Conservation (phyloP, 2,329 filamentous ascomycete genomes). For the Cadophora sp. region DNA sequence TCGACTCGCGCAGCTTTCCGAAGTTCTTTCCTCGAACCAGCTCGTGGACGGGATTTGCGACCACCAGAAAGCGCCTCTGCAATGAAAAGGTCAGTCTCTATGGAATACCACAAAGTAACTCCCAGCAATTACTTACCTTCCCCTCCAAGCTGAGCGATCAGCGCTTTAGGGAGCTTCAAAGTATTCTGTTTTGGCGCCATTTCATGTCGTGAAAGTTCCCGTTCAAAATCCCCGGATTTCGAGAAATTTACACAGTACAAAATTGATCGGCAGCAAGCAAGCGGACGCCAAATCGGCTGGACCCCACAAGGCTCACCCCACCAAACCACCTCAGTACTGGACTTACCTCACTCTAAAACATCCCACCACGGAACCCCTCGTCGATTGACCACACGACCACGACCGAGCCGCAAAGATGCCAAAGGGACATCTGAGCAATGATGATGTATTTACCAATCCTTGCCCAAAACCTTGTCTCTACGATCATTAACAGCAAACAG, state of each 20-base stretch:
- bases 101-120: neutral
- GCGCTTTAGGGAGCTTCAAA: conserved; percentile 51
- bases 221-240: conserved; percentile 18
- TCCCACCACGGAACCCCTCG: conserved; percentile 17
- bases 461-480: neutral
- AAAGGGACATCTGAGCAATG: conserved; percentile 62
- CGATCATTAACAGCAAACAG: conserved; percentile 51
- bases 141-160: conserved; percentile 54
- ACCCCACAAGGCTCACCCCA: conserved; percentile 32
- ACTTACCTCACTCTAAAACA: conserved; percentile 17
- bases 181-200: conserved; percentile 46
- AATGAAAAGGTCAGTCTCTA: conserved; percentile 17
- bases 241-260: conserved; percentile 21
- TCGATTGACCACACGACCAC: neutral
- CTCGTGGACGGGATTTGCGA: conserved; percentile 30
- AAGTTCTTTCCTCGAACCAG: conserved; percentile 43
- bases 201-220: conserved; percentile 10
- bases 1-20: conserved; percentile 44
- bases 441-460: conserved; percentile 56
- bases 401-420: conserved; percentile 47
- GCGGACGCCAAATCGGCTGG: conserved; percentile 21
- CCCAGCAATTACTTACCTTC: conserved; percentile 38
- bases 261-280: conserved; percentile 8
- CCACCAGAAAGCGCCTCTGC: conserved; percentile 36
- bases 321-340: conserved; percentile 17